Conservation (phyloP, 176 grass and related monocot species). For the Panicum miliaceum region DNA sequence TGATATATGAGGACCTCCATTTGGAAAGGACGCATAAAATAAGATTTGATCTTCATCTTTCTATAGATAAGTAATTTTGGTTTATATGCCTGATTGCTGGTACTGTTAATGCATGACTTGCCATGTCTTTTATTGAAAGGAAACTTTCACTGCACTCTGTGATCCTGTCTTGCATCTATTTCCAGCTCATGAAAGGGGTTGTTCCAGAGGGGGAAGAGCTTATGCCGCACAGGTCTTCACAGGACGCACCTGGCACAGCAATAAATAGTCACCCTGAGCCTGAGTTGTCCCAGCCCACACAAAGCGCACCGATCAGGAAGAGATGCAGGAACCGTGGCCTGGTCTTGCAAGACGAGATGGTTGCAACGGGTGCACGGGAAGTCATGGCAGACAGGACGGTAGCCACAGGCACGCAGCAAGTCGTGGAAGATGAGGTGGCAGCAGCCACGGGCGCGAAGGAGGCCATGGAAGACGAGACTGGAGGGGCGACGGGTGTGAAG, state of each 20-base stretch:
- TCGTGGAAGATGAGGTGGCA: not conserved
- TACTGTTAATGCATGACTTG: too few species aligned
- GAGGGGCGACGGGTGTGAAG: not conserved
- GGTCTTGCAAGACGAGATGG: conserved; percentile 49
- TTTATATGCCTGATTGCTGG: not conserved
- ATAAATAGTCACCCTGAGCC: not conserved
- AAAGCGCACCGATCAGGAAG: conserved; percentile 62
- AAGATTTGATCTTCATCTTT: not conserved
- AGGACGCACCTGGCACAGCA: not conserved
- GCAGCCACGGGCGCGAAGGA: conserved; percentile 22
- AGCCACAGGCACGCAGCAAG: not conserved
- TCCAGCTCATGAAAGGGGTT: conserved; percentile 66
- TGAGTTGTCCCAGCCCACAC: not conserved
- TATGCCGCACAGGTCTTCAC: not conserved
- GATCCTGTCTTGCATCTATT: not conserved
- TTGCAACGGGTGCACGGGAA: not conserved
- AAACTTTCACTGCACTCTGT: not conserved
- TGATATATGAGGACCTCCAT: too few species aligned
- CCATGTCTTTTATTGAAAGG: not conserved
- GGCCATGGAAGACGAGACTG: not conserved
- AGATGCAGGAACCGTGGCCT: conserved; percentile 62
- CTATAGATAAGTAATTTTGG: not conserved
- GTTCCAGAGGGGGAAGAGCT: conserved; percentile 51
- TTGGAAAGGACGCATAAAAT: too few species aligned
- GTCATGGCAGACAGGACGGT: not conserved